These are phyloP conservation scores for Moesziomyces antarcticus DNA, from an alignment of 1,284 basidiomycete species.

Conservation along the genomic window DNA sequence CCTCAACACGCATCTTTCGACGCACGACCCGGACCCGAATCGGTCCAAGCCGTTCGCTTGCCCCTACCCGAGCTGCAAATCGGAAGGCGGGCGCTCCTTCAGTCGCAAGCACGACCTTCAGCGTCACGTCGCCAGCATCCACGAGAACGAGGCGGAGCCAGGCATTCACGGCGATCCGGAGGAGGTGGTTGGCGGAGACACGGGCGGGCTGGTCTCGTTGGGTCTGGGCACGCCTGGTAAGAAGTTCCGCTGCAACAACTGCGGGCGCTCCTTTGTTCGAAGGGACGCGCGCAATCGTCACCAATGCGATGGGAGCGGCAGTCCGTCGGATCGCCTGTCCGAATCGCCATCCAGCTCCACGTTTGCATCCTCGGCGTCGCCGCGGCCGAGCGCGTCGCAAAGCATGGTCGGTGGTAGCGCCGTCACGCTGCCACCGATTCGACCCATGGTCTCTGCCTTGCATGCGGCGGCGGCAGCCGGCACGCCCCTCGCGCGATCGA, in stretches of 20 bases:
- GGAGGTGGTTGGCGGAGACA: slow-evolving; percentile 43
- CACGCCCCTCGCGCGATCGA: neutral
- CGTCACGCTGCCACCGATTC: slow-evolving; percentile 4
- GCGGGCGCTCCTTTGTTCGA: slow-evolving; percentile 61
- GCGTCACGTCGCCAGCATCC: slow-evolving; percentile 84
- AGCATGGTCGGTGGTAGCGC: slow-evolving; percentile 3
- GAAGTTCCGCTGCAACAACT: slow-evolving; percentile 63
- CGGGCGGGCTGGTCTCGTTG: slow-evolving; percentile 54
- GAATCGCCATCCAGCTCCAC: slow-evolving; percentile 24
- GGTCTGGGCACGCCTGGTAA: slow-evolving; percentile 61
- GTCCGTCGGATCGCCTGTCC: slow-evolving; percentile 15
- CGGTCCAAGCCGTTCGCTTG: slow-evolving; percentile 85
- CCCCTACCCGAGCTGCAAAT: slow-evolving; percentile 77
- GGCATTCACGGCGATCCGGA: slow-evolving; percentile 53
- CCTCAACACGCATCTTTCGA: slow-evolving; percentile 87
- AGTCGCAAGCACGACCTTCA: slow-evolving; percentile 89
- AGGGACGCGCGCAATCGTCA: slow-evolving; percentile 61
- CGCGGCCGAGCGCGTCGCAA: slow-evolving; percentile 12
- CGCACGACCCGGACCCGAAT: slow-evolving; percentile 80
- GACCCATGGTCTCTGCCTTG: slow-evolving; percentile 8
- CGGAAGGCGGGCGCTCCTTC: slow-evolving; percentile 77
- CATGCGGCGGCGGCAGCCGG: slow-evolving; percentile 2
- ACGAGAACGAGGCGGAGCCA: slow-evolving; percentile 69
- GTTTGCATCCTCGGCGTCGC: slow-evolving; percentile 21
- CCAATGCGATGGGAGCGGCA: slow-evolving; percentile 47